phyloP scores from a whole-genome alignment of 2,329 filamentous ascomycete genomes.

The Ophiocordyceps camponoti-leonardi region DNA sequence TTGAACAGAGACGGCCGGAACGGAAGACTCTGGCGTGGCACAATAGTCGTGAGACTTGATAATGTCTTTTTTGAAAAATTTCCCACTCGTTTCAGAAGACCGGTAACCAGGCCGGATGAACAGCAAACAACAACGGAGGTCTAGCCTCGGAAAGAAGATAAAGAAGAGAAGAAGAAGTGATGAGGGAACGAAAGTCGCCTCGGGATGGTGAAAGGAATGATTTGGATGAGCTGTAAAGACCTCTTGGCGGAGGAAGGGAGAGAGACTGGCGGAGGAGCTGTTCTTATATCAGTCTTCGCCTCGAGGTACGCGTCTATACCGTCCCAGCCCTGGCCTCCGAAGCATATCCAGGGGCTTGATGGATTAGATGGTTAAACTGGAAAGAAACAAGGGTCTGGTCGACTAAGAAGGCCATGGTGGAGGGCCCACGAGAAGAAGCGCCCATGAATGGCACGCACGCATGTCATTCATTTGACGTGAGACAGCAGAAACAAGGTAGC shows the following conservation, averaged over 20 bases:
- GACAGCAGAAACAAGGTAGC: background rate
- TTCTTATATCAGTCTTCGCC: conserved; percentile 4
- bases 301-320: too few relatives aligned
- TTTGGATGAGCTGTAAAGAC: conserved; percentile 1
- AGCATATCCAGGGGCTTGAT: conserved; percentile 2
- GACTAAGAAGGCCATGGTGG: background rate
- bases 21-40: background rate
- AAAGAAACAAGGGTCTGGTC: conserved; percentile 1
- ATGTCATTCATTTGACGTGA: conserved; percentile 1
- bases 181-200: conserved; percentile 9
- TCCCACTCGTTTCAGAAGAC: background rate
- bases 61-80: background rate
- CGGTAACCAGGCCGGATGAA: too few relatives aligned
- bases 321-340: background rate
- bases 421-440: background rate
- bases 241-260: conserved; percentile 1
- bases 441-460: conserved; percentile 3
- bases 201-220: conserved; percentile 7
- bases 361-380: conserved; percentile 4
- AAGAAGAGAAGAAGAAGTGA: conserved; percentile 3
- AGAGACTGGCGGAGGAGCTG: background rate
- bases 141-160: conserved; percentile 14
- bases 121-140: conserved; percentile 12
- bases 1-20: background rate
- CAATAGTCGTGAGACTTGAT: background rate